phyloP scores from a whole-genome alignment of 306 rosid species.

The Prunus mume region DNA sequence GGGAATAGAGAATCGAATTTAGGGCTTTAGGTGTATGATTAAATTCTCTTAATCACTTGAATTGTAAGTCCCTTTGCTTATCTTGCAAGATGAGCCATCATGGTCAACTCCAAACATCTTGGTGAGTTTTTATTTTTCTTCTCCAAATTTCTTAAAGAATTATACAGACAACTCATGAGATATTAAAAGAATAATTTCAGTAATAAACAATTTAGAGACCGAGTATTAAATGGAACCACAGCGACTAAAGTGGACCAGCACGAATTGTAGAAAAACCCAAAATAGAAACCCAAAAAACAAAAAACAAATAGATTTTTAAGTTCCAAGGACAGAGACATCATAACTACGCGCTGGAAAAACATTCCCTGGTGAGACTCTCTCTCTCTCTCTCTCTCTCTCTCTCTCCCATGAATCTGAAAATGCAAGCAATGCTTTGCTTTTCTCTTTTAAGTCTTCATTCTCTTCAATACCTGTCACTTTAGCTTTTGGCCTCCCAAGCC shows the following conservation, averaged over 20 bases:
- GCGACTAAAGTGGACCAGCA: neutral
- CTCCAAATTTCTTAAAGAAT: no score
- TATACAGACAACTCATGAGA: no score
- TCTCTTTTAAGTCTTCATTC: slow-evolving; percentile 21
- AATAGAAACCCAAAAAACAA: neutral
- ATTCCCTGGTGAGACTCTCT: slow-evolving; percentile 32
- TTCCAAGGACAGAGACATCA: slow-evolving; percentile 50
- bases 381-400: neutral
- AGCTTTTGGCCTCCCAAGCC: slow-evolving; percentile 5
- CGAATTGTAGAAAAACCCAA: neutral
- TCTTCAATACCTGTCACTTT: slow-evolving; percentile 37
- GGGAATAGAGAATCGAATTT: no score
- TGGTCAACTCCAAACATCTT: no score
- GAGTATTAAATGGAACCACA: no score
- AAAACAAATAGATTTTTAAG: neutral
- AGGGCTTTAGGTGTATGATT: no score
- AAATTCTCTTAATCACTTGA: no score
- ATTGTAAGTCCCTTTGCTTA: no score
- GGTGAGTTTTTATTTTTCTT: no score
- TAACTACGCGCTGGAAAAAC: slow-evolving; percentile 45
- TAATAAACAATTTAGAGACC: no score
- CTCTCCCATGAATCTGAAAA: slow-evolving; percentile 49
- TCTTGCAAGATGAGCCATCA: no score
- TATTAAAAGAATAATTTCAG: no score
- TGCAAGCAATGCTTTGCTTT: slow-evolving; percentile 59